A percentile compares a stretch with the other conserved stretches of the same genome.
Evolutionary conservation across 176 grass and related monocot species (phyloP).

Genomic region (Eleusine indica): DNA sequence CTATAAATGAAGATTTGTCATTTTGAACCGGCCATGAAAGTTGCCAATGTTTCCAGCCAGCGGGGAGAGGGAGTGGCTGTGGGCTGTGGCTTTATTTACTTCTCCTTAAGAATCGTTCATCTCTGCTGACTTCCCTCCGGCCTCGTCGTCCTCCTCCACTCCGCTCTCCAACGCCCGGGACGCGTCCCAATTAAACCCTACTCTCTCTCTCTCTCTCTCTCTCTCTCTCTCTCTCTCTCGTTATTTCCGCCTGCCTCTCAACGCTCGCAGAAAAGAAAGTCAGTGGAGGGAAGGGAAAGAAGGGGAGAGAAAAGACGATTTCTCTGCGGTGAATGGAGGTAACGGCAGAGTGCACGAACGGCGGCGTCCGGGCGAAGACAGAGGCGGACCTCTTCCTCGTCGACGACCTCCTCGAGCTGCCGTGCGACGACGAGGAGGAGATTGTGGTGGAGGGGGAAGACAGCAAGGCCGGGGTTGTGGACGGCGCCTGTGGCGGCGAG

Average conservation of each 20-base stretch:
- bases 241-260: slow-evolving; percentile 38
- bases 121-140: slow-evolving; percentile 39
- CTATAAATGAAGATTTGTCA: slow-evolving; percentile 42
- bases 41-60: slow-evolving; percentile 36
- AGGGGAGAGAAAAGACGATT: slow-evolving; percentile 15
- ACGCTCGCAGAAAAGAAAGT: slow-evolving; percentile 22
- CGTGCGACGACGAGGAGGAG: slow-evolving; percentile 67
- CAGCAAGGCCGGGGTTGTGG: neutral
- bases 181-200: slow-evolving; percentile 66
- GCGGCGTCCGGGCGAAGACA: slow-evolving; percentile 56
- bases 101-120: slow-evolving; percentile 63
- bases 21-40: slow-evolving; percentile 48
- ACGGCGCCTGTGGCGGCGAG: neutral
- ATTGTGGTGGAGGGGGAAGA: slow-evolving; percentile 26
- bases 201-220: slow-evolving; percentile 34
- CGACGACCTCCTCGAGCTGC: slow-evolving; percentile 84
- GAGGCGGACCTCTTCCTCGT: slow-evolving; percentile 73
- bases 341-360: slow-evolving; percentile 35
- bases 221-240: slow-evolving; percentile 30
- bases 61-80: slow-evolving; percentile 19
- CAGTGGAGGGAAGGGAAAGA: neutral
- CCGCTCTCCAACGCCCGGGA: slow-evolving; percentile 39
- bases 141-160: slow-evolving; percentile 43
- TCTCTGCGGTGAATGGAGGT: slow-evolving; percentile 41
- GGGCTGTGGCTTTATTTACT: slow-evolving; percentile 79